Evolutionary conservation across 2,329 filamentous ascomycete species (phyloP), one percentile per base, ranked within the genome.

Genomic region (Aspergillus amoenus): DNA sequence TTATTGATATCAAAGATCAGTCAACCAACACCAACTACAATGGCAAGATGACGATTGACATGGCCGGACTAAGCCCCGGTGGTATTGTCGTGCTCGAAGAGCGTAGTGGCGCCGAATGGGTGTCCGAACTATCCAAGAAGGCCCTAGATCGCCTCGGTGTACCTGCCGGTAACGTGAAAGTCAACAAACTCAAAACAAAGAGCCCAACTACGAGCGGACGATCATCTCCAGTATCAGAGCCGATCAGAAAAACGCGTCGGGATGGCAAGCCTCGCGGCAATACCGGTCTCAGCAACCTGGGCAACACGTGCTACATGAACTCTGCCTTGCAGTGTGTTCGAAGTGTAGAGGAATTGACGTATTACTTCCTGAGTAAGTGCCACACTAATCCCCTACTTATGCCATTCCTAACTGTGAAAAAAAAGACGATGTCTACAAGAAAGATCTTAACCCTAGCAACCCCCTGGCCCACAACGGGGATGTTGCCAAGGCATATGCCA

Each of bases 241-340:
- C 89, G 60, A 93, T 90, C 0, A 83, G 92, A 63, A 91, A 91
- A 43, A 64, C 66, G 42, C 85, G 88, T 59, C 87, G 85, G 64
- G 84, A 86, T 40, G 89, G 89, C 9, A 86, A 87, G 60, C 84
- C 85, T 12, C 76, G 86, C 34, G 94, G 94, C 32, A 88, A 88
- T 41, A 89, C 93, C 42, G 94, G 94, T 34, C 79, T 99, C 52
- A 86, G 85, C 62, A 99, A 99, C 69, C 79, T 99, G 13, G 94
- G 94, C 48, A 99, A 99, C 69, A 97, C 94, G 0, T 99, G 94
- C 76, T 99, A 99, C 77, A 97, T 97, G 93, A 97, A 97, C 74
- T 96, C 93, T 21, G 94, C 94, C 9, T 80, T 97, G 54, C 94
- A 99, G 72, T 99, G 94, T 72, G 85, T 99, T 51, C 87, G 93